Evolutionary conservation across 164 flowering plant species (phyloP).

Genomic region (Piper betle): DNA sequence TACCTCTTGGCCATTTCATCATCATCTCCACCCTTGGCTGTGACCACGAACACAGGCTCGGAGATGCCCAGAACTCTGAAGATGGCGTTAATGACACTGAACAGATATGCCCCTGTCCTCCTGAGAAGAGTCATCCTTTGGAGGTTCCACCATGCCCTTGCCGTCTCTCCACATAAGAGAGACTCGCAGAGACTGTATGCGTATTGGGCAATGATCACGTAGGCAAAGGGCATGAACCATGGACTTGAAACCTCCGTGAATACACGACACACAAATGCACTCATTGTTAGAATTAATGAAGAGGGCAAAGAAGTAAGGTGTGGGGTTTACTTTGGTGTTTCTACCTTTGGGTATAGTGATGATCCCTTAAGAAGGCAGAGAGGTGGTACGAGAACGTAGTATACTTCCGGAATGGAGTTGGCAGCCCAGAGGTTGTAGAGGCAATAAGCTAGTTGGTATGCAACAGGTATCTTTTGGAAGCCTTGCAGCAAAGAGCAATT

Average conservation of each 20-base stretch:
- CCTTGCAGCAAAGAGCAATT: constrained; percentile 17
- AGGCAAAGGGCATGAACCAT: constrained; percentile 62
- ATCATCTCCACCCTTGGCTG: constrained; percentile 40
- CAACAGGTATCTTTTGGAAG: constrained; percentile 13
- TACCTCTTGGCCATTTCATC: constrained; percentile 27
- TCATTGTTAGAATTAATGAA: no score
- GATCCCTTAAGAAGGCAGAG: constrained; percentile 16
- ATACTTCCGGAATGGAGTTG: constrained; percentile 14
- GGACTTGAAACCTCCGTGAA: constrained; percentile 35
- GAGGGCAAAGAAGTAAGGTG: not conserved
- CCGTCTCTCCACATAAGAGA: constrained; percentile 32
- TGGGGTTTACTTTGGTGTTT: not conserved
- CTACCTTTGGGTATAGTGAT: constrained; percentile 22
- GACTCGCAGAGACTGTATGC: constrained; percentile 29
- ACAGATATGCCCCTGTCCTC: constrained; percentile 43
- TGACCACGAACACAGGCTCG: constrained; percentile 27
- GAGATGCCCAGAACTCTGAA: constrained; percentile 27
- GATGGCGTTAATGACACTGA: constrained; percentile 33
- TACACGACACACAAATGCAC: no score
- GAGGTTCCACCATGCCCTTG: constrained; percentile 35
- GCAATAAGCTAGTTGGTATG: constrained; percentile 19
- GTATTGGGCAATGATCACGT: constrained; percentile 22
- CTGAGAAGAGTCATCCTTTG: constrained; percentile 23
- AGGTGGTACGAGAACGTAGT: constrained; percentile 15
- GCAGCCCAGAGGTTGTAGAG: constrained; percentile 16